Percentiles rank a stretch among this genome's conserved stretches.
phyloP scores from a whole-genome alignment of 371 early-diverging fungal species.

The Mucor sp. region DNA sequence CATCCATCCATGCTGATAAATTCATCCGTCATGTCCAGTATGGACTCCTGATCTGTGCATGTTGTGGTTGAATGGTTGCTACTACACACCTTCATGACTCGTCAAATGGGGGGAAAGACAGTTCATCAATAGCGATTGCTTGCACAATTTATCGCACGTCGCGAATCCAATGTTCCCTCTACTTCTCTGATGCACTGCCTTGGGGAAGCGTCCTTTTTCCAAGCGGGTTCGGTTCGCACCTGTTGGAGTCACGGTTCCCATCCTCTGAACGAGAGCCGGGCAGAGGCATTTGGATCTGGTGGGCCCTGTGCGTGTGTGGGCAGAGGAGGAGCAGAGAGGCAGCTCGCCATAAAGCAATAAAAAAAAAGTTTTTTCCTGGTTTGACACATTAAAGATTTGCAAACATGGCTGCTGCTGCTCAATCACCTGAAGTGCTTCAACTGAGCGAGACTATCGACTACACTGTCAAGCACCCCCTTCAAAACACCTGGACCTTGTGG shows the following conservation, averaged over 20 bases:
- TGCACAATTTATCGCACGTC: slow-evolving; percentile 21
- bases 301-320: neutral
- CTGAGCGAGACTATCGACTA: slow-evolving; percentile 54
- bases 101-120: slow-evolving; percentile 31
- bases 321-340: neutral
- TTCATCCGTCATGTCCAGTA: slow-evolving; percentile 1
- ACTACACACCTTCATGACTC: slow-evolving; percentile 32
- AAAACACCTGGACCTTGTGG: slow-evolving; percentile 94
- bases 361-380: slow-evolving; percentile 4
- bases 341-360: neutral
- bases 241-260: too few relatives aligned
- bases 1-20: slow-evolving; percentile 4
- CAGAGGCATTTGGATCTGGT: too few relatives aligned
- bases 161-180: neutral
- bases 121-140: slow-evolving; percentile 22
- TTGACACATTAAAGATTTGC: slow-evolving; percentile 1
- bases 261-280: too few relatives aligned
- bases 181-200: too few relatives aligned
- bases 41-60: neutral
- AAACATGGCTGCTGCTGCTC: slow-evolving; percentile 16
- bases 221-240: too few relatives aligned
- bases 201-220: too few relatives aligned
- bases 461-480: slow-evolving; percentile 89
- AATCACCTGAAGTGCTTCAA: slow-evolving; percentile 19
- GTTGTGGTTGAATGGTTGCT: neutral